Conservation (phyloP, 2,329 filamentous ascomycete species). For the Epichloe elymi region DNA sequence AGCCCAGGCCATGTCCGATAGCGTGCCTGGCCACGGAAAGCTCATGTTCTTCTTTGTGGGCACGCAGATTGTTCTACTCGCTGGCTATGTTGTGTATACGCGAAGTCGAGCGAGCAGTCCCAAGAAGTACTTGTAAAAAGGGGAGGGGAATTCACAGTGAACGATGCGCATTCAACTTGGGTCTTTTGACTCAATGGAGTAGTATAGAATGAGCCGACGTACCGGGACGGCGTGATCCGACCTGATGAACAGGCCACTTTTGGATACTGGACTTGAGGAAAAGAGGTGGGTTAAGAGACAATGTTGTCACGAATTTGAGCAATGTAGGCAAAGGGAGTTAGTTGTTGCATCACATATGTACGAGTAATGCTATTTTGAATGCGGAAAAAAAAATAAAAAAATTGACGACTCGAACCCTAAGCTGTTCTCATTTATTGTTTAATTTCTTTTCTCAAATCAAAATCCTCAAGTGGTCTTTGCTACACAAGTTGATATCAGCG, state of each 20-base stretch:
- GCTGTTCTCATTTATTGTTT: too few relatives aligned
- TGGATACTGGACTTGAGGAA: not conserved
- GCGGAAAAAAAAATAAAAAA: too few relatives aligned
- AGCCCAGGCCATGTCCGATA: conserved; percentile 33
- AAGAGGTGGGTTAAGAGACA: not conserved
- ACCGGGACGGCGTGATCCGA: too few relatives aligned
- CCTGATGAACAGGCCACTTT: too few relatives aligned
- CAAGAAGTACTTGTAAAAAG: conserved; percentile 74
- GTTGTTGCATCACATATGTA: not conserved
- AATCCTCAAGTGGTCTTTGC: too few relatives aligned
- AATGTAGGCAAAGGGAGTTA: not conserved
- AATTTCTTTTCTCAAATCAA: too few relatives aligned
- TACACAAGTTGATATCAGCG: too few relatives aligned
- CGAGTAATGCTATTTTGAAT: not conserved
- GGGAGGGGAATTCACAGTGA: not conserved
- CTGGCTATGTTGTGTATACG: conserved; percentile 67
- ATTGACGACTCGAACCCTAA: too few relatives aligned
- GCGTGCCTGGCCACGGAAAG: conserved; percentile 35
- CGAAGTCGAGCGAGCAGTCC: conserved; percentile 58
- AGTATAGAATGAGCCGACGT: too few relatives aligned
- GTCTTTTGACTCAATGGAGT: not conserved
- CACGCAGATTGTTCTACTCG: conserved; percentile 59
- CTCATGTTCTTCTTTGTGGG: conserved; percentile 59
- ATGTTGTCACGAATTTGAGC: too few relatives aligned
- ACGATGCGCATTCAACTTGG: too few relatives aligned